A percentile compares a stretch with the other conserved stretches of the same genome.
Evolutionary conservation across 2,329 filamentous ascomycete genomes (phyloP).

Genomic region (Aspergillus uvarum): DNA sequence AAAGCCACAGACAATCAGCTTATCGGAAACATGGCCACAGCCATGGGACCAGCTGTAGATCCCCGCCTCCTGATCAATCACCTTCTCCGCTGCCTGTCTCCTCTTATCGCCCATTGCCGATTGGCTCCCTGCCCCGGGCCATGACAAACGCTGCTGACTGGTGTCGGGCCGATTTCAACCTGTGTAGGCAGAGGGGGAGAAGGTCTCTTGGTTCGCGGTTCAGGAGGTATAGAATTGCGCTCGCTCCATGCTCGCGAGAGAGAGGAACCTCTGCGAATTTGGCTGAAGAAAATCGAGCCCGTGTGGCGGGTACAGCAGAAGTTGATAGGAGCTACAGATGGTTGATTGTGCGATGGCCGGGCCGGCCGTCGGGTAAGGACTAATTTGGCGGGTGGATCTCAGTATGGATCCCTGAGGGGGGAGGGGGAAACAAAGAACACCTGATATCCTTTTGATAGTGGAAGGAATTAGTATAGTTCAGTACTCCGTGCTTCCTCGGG

Average conservation of each 20-base stretch:
- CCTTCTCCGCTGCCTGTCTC: constrained; percentile 10
- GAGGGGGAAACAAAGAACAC: neutral
- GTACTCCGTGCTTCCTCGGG: no score
- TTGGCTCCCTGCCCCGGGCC: constrained; percentile 21
- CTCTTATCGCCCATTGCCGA: constrained; percentile 30
- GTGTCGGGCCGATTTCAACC: constrained; percentile 14
- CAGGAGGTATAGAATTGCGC: neutral
- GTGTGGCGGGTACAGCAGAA: neutral
- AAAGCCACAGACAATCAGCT: neutral
- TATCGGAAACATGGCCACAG: neutral
- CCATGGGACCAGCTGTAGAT: neutral
- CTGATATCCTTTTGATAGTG: neutral
- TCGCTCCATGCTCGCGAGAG: neutral
- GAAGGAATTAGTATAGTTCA: no score
- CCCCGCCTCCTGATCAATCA: neutral
- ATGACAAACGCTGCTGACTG: constrained; percentile 39
- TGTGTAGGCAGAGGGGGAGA: neutral
- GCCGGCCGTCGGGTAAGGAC: neutral
- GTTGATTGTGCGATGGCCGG: neutral
- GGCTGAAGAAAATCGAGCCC: neutral
- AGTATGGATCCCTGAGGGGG: neutral
- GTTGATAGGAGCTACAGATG: neutral
- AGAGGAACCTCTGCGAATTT: neutral
- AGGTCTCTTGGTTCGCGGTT: neutral
- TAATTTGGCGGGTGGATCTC: neutral